Percentiles rank a stretch among this genome's conserved stretches.
These are phyloP conservation scores for Teunomyces atbi DNA, from an alignment of 805 yeast genomes.

Conservation along the genomic window DNA sequence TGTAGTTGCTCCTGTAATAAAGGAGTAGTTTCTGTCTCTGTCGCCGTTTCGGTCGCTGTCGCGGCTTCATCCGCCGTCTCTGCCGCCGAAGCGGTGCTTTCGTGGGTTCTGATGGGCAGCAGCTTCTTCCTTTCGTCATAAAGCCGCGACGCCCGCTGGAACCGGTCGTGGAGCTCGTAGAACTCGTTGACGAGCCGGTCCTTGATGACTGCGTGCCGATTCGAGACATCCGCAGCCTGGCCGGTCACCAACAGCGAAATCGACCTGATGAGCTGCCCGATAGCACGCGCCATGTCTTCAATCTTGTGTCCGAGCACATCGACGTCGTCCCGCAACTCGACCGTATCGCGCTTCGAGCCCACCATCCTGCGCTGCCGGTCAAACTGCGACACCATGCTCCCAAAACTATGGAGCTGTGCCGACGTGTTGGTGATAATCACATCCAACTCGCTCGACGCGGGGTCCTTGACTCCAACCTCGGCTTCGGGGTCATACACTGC, in stretches of 20 bases:
- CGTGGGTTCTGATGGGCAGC: constrained; percentile 16
- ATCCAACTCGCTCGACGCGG: constrained; percentile 26
- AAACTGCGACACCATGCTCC: constrained; percentile 48
- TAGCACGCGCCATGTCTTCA: constrained; percentile 28
- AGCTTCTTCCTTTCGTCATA: constrained; percentile 49
- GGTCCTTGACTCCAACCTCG: constrained; percentile 27
- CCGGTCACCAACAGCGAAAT: constrained; percentile 28
- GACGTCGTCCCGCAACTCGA: constrained; percentile 29
- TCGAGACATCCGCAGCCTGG: constrained; percentile 24
- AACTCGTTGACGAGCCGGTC: constrained; percentile 59
- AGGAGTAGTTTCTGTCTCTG: constrained; percentile 35
- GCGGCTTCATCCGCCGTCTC: too few species aligned
- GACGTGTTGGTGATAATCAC: constrained; percentile 35
- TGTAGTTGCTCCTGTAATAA: constrained; percentile 37
- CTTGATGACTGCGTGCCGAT: constrained; percentile 42
- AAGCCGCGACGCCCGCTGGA: constrained; percentile 42
- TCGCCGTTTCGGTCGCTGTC: not conserved
- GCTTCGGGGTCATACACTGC: constrained; percentile 54
- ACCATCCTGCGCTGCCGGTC: constrained; percentile 49
- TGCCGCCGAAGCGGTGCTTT: too few species aligned
- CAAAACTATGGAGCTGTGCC: constrained; percentile 44
- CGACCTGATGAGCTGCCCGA: constrained; percentile 28
- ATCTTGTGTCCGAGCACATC: constrained; percentile 35
- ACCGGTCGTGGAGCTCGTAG: constrained; percentile 44
- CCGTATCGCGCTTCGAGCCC: constrained; percentile 52